phyloP scores from a whole-genome alignment of 192 early-diverging fungal genomes.

The Backusella westeae region DNA sequence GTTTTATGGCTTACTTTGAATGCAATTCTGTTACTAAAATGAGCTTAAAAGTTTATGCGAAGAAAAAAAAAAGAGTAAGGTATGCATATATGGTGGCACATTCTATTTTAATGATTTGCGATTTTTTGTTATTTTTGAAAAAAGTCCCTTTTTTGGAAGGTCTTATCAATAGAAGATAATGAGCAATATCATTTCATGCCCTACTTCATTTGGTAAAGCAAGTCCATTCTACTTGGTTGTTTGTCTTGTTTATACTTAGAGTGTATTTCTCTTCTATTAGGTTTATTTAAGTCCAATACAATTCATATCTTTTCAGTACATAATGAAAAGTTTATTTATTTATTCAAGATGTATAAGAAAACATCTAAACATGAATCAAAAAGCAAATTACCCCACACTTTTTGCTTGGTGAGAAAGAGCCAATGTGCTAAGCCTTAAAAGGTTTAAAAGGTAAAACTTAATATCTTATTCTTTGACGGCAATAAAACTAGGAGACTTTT shows the following conservation, averaged over 20 bases:
- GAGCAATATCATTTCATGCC: not conserved
- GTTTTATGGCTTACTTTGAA: not conserved
- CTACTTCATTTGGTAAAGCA: not conserved
- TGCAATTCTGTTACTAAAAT: not conserved
- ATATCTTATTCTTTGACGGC: not conserved
- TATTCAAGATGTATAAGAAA: not conserved
- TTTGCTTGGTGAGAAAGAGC: not conserved
- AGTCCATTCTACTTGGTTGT: not conserved
- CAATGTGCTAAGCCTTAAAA: not conserved
- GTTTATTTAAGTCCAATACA: not conserved
- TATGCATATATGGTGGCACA: not conserved
- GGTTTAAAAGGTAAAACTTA: not conserved
- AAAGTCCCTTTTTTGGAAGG: not conserved
- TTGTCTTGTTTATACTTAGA: not conserved
- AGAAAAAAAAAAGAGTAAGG: not conserved
- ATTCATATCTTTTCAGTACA: not conserved
- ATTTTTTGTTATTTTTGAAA: not conserved
- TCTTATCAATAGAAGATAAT: not conserved
- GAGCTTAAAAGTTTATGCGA: not conserved
- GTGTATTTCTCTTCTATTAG: not conserved
- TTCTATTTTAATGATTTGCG: not conserved
- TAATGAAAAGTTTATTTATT: not conserved
- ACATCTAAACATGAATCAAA: not conserved
- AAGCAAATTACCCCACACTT: not conserved
- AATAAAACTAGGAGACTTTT: not conserved